Evolutionary conservation across 1,139 yeast genomes (phyloP).

Genomic region (Kazachstania sp.): DNA sequence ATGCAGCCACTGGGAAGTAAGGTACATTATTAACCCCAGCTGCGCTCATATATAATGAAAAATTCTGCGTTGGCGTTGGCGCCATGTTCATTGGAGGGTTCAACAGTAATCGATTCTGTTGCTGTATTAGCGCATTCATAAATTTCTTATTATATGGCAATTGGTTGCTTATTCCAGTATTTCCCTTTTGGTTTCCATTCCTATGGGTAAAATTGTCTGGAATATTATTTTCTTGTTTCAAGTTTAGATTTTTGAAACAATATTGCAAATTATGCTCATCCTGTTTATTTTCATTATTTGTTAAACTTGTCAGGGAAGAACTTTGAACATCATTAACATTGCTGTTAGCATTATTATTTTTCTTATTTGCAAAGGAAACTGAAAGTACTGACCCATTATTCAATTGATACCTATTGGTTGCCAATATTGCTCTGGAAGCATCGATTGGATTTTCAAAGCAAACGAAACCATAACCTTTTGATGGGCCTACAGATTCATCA

Average conservation of each 20-base stretch:
- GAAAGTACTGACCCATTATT: slow-evolving; percentile 19
- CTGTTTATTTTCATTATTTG: too few species aligned
- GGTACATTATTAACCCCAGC: neutral
- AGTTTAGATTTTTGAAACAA: neutral
- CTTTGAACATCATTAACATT: neutral
- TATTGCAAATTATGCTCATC: too few species aligned
- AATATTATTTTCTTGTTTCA: neutral
- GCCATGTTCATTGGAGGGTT: neutral
- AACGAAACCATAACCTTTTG: slow-evolving; percentile 46
- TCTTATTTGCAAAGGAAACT: slow-evolving; percentile 30
- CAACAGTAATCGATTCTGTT: slow-evolving; percentile 6
- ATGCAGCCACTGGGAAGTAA: neutral
- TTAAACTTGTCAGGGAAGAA: too few species aligned
- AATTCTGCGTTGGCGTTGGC: neutral
- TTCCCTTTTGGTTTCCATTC: neutral
- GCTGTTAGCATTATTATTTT: neutral
- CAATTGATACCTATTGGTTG: slow-evolving; percentile 34
- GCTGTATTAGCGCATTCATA: slow-evolving; percentile 9
- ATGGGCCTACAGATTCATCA: slow-evolving; percentile 18
- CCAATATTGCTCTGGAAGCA: slow-evolving; percentile 40
- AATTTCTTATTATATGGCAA: slow-evolving; percentile 9
- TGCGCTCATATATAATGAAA: neutral
- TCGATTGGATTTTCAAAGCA: slow-evolving; percentile 40
- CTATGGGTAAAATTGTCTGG: neutral
- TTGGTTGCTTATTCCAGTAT: neutral